phyloP scores from a whole-genome alignment of 1,139 yeast genomes.

The Debaryomycetaceae sp. region DNA sequence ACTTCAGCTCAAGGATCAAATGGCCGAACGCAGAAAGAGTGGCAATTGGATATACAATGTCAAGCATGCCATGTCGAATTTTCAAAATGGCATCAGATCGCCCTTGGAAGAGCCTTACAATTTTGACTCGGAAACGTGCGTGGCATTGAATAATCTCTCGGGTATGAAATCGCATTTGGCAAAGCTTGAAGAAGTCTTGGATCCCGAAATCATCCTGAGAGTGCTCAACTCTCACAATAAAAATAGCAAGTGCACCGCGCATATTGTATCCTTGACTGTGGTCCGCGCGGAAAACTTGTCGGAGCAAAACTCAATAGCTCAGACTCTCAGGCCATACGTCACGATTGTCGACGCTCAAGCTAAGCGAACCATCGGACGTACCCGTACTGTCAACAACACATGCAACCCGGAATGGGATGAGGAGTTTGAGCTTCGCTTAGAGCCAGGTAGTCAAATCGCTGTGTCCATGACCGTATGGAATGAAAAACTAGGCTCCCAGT shows the following conservation, averaged over 20 bases:
- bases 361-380: constrained; percentile 55
- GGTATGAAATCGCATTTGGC: constrained; percentile 49
- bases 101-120: constrained; percentile 43
- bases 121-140: constrained; percentile 56
- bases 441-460: constrained; percentile 29
- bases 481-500: constrained; percentile 47
- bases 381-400: constrained; percentile 53
- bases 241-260: constrained; percentile 28
- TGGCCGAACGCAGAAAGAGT: constrained; percentile 13
- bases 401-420: constrained; percentile 84
- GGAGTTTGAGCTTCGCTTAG: constrained; percentile 54
- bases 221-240: constrained; percentile 28
- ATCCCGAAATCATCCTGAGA: constrained; percentile 50
- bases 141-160: constrained; percentile 64
- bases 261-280: constrained; percentile 56
- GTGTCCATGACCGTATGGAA: constrained; percentile 69
- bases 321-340: constrained; percentile 57
- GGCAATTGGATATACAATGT: constrained; percentile 34
- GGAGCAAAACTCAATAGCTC: constrained; percentile 19
- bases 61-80: constrained; percentile 37
- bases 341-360: constrained; percentile 52
- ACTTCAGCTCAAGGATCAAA: constrained; percentile 18
- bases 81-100: constrained; percentile 24
- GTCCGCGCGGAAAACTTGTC: constrained; percentile 62
- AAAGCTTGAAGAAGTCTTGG: constrained; percentile 48